Base-by-base conservation (phyloP, 257 asterid genomes). In the Ligustrum vulgare region DNA sequence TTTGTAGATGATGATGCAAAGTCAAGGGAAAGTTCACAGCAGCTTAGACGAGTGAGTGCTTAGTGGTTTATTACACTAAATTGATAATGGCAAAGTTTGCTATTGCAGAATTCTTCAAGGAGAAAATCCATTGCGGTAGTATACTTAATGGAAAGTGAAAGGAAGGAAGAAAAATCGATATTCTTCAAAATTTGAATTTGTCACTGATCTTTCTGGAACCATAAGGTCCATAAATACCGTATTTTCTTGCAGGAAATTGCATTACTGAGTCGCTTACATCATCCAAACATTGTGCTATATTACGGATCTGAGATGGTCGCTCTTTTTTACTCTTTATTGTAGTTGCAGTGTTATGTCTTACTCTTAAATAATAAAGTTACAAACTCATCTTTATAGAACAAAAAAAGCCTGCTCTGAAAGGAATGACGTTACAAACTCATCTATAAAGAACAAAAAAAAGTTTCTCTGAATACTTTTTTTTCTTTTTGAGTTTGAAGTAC, bases 261-360 rank as follows among this genome's bases (percentile, higher is more conserved):
- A 70, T 79, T 87, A 41, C 84, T 89, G 70, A 84, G 93, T 75
- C 84, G 81, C 72, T 80, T 91, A 73, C 84, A 80, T 23, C 94
- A 91, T 75, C 94, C 93, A 77, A 89, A 89, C 75, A 89, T 91
- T 64, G 91, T 89, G 81, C 93, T 87, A 67, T 87, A 91, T 71
- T 89, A 84, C 76, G 95, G 92, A 78, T 84, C 93, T 67, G 89
- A 83, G 85, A 81, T 83, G 49, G 95, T 87, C 85, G 73, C 81
- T 78, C 74, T 75, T 45, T 10, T 70, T 11, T 51, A 22, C 43
- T 75, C 68, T 63, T 47, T 54, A 66, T 25, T 72, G 72, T 7
- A 39, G 41, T 70, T 71, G 74, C 66, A 69, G 43, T 36, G 25
- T 2, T 51, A 15, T 31, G 10, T 22, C 25, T 22, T 75, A 4